Evolutionary conservation across 352 stramenopile species (phyloP), one percentile per base, ranked within the genome.

Genomic region (Plasmopara halstedii): DNA sequence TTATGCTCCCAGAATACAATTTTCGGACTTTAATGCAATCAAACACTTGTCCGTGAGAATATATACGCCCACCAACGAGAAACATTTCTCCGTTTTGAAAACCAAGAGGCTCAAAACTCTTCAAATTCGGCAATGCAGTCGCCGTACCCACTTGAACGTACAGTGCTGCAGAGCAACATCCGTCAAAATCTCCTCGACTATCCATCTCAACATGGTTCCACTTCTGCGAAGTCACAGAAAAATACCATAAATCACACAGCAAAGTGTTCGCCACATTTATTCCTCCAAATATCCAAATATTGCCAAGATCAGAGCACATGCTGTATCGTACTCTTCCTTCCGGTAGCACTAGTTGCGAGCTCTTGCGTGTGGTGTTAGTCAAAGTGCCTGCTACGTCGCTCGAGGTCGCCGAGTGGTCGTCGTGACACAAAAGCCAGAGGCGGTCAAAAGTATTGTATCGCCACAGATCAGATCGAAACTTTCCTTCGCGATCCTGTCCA

Each of bases 391-490:
- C 38, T 21, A 3, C 4, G 9, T 80, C 56, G 29, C 54, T 56
- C 3, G 49, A 58, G 19, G 32, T 64, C 7, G 50, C 64, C 27
- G 91, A 83, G 46, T 75, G 83, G 50, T 94, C 83, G 26, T 92
- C 80, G 42, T 92, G 64, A 21, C 76, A 91, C 31, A 94, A 65
- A 45, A 91, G 71, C 83, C 83, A 94, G 21, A 88, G 58, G 14
- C 81, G 78, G 44, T 94, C 83, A 52, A 94, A 94, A 2, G 79
- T 88, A 48, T 92, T 92, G 48, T 90, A 92, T 11, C 77, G 57
- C 83, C 83, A 94, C 13, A 94, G 52, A 45, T 92, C 83, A 2
- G 80, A 72, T 21, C 80, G 64, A 14, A 83, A 59, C 27, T 83
- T 85, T 36, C 88, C 79, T 55, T 89, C 81, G 32, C 79, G 79